These are phyloP conservation scores for Zarea fungicola DNA, from an alignment of 2,329 filamentous ascomycete genomes.

Conservation along the genomic window DNA sequence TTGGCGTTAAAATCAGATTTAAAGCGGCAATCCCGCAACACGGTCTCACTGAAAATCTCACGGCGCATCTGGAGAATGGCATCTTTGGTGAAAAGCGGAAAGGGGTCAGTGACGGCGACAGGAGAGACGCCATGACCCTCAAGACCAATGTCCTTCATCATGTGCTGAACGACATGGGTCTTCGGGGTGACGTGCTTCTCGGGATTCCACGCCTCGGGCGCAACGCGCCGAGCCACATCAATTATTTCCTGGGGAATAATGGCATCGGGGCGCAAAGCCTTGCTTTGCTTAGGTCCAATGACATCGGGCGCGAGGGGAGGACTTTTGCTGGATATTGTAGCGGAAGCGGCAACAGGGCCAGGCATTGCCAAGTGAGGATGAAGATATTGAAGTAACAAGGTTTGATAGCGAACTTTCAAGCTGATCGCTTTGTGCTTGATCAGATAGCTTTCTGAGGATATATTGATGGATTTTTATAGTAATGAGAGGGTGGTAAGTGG, in stretches of 20 bases:
- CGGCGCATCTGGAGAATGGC: conserved; percentile 56
- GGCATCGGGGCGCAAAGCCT: conserved; percentile 22
- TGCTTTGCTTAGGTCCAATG: conserved; percentile 26
- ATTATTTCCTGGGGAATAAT: conserved; percentile 24
- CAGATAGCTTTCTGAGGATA: too few species aligned
- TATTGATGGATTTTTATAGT: too few species aligned
- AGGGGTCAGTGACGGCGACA: conserved; percentile 60
- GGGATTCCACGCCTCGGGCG: conserved; percentile 41
- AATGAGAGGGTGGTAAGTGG: too few species aligned
- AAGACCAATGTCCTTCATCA: conserved; percentile 57
- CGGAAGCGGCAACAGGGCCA: not conserved
- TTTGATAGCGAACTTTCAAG: too few species aligned
- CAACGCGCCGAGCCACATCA: conserved; percentile 18
- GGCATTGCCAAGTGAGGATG: not conserved
- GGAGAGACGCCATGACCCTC: conserved; percentile 54
- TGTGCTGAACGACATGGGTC: conserved; percentile 39
- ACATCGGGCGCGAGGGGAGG: conserved; percentile 16
- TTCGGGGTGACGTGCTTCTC: conserved; percentile 49
- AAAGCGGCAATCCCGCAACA: conserved; percentile 52
- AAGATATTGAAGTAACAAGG: too few species aligned
- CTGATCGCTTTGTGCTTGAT: too few species aligned
- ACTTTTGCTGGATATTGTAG: not conserved
- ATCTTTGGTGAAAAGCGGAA: conserved; percentile 56
- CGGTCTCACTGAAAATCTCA: conserved; percentile 55
- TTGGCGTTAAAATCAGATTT: conserved; percentile 43